Percentiles rank a stretch among this genome's conserved stretches.
Conservation (phyloP, 495 filamentous ascomycete genomes). For the Penicillium odoratum region DNA sequence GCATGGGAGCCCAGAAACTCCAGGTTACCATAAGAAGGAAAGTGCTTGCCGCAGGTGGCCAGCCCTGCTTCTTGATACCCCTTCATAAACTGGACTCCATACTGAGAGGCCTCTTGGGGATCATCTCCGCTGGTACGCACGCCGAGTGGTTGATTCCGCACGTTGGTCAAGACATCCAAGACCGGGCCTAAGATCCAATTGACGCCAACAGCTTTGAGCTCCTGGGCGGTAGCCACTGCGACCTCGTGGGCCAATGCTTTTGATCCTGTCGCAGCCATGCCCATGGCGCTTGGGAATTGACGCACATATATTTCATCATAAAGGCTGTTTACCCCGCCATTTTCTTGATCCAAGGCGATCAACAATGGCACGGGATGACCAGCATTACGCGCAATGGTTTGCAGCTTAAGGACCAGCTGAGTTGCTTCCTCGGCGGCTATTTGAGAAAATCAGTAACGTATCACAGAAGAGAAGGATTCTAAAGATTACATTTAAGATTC, state of each 20-base stretch:
- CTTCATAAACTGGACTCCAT: slow-evolving; percentile 82
- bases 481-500: slow-evolving; percentile 76
- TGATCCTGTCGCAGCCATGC: slow-evolving; percentile 80
- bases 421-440: slow-evolving; percentile 82
- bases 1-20: slow-evolving; percentile 83
- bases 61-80: slow-evolving; percentile 85
- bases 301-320: slow-evolving; percentile 90
- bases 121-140: slow-evolving; percentile 84
- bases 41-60: slow-evolving; percentile 87
- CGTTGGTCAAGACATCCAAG: slow-evolving; percentile 87
- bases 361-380: slow-evolving; percentile 81
- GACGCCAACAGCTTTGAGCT: slow-evolving; percentile 81
- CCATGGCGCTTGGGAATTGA: slow-evolving; percentile 91
- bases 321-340: slow-evolving; percentile 91
- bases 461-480: slow-evolving; percentile 10
- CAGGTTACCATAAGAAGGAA: slow-evolving; percentile 90
- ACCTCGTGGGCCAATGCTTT: slow-evolving; percentile 75
- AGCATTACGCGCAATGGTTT: slow-evolving; percentile 82
- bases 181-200: slow-evolving; percentile 90
- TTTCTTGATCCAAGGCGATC: slow-evolving; percentile 88
- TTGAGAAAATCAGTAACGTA: slow-evolving; percentile 20
- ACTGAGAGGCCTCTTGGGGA: slow-evolving; percentile 85
- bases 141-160: slow-evolving; percentile 80
- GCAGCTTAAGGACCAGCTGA: slow-evolving; percentile 76
- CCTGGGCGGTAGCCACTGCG: slow-evolving; percentile 82